These are phyloP conservation scores for Opeltia flavorubescens DNA, from an alignment of 495 filamentous ascomycete genomes.

Conservation along the genomic window DNA sequence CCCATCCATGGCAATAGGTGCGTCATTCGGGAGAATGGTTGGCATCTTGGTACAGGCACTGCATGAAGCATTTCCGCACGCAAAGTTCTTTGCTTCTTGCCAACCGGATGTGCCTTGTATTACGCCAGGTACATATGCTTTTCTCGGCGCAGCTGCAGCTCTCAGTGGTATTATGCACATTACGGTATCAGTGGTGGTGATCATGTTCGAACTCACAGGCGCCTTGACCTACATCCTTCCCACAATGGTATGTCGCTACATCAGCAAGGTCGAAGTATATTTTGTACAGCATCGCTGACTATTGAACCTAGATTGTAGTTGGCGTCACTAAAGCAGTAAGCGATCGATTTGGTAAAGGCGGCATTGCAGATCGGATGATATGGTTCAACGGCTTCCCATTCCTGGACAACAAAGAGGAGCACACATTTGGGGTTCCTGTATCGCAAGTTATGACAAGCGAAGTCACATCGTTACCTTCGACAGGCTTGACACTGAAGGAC, in stretches of 20 bases:
- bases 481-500: constrained; percentile 57
- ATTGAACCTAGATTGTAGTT: constrained; percentile 57
- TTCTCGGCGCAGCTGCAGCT: constrained; percentile 84
- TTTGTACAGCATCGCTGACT: constrained; percentile 11
- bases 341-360: constrained; percentile 84
- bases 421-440: constrained; percentile 91
- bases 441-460: constrained; percentile 83
- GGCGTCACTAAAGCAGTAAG: constrained; percentile 92
- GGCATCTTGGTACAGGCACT: constrained; percentile 87
- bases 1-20: constrained; percentile 94
- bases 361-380: constrained; percentile 96
- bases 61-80: constrained; percentile 67
- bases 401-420: constrained; percentile 95
- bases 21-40: constrained; percentile 85
- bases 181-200: constrained; percentile 89
- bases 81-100: constrained; percentile 75
- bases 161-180: constrained; percentile 98
- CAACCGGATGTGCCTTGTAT: constrained; percentile 90
- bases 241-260: constrained; percentile 55
- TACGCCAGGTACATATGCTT: constrained; percentile 91
- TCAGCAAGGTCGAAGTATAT: no score
- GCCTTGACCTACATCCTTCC: constrained; percentile 91
- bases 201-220: constrained; percentile 96
- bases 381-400: constrained; percentile 99
- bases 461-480: constrained; percentile 56